A percentile compares a stretch with the other conserved stretches of the same genome.
phyloP scores from a whole-genome alignment of 169 alveolate species.

The Cryptosporidium muris region DNA sequence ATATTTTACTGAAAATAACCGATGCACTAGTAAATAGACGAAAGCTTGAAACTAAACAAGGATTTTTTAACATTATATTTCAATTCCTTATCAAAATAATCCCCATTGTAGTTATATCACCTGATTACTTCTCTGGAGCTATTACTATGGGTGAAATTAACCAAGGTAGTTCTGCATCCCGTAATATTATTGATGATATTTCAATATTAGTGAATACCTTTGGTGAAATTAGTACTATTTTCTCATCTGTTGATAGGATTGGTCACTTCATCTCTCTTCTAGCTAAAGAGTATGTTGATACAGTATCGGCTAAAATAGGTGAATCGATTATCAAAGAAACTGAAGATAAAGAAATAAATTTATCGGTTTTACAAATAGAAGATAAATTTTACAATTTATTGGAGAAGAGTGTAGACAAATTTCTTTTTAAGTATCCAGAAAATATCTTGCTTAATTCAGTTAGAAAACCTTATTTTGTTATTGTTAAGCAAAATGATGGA shows the following conservation, averaged over 20 bases:
- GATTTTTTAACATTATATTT: slow-evolving; percentile 46
- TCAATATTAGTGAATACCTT: slow-evolving; percentile 65
- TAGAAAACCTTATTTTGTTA: not conserved
- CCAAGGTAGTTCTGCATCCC: slow-evolving; percentile 63
- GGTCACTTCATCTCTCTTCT: slow-evolving; percentile 60
- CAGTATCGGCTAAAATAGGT: slow-evolving; percentile 11
- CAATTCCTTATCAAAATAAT: slow-evolving; percentile 48
- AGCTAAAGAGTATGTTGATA: slow-evolving; percentile 26
- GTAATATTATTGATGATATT: slow-evolving; percentile 49
- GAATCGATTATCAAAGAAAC: slow-evolving; percentile 2
- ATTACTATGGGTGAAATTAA: slow-evolving; percentile 55
- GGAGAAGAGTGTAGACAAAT: not conserved
- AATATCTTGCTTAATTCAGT: not conserved
- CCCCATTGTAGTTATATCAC: slow-evolving; percentile 62
- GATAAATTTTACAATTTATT: not conserved
- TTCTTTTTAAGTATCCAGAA: slow-evolving; percentile 4
- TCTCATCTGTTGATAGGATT: slow-evolving; percentile 58
- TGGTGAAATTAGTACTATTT: slow-evolving; percentile 53
- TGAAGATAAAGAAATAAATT: not conserved
- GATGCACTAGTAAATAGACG: not conserved
- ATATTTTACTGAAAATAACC: slow-evolving; percentile 10
- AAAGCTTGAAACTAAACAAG: slow-evolving; percentile 53
- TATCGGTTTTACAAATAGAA: slow-evolving; percentile 3
- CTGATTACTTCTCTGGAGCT: slow-evolving; percentile 52
- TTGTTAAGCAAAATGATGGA: not conserved